Evolutionary conservation across 306 rosid genomes (phyloP), one percentile per base, ranked within the genome.

Genomic region (Boehmeria nivea): DNA sequence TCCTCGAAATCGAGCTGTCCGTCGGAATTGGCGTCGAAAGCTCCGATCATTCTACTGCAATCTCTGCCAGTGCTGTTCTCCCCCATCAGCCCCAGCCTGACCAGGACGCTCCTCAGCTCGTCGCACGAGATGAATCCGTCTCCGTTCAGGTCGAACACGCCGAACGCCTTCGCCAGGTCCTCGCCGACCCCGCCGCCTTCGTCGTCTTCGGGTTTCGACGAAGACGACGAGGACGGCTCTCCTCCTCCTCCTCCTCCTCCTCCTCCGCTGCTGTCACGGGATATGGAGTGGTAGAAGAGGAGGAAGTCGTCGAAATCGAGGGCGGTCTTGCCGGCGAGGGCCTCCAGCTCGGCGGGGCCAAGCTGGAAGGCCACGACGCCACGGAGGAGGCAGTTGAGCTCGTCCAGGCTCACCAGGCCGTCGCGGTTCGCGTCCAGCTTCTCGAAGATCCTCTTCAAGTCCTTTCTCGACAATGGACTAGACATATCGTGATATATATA

Each of bases 1-100:
- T 89, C 97, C 51, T 89, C 68, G 43, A 86, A 86, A 79, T 89
- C 95, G 70, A 89, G 94, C 17, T 19, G 68, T 0, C 97, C 95
- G 38, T 83, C 97, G 37, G 66, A 73, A 52, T 89, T 74, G 23
- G 89, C 51, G 64, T 89, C 97, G 21, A 72, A 86, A 10, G 65
- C 80, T 0, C 36, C 48, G 44, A 86, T 89, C 97, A 89, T 89
- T 34, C 13, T 42, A 8, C 43, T 48, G 46, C 81, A 83, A 69
- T 86, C 94, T 11, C 54, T 57, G 6, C 70, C 71, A n/a, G 38
- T 11, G 13, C 61, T 51, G 8, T 10, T 73, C 12, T 69, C 80
- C 21, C 77, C 84, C 89, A 85, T 77, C 8, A 79, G 66, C 16
- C 82, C 95, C 18, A 89, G 66, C 22, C 73, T 81, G 51, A 57